Evolutionary conservation across 108 stramenopile genomes (phyloP), one percentile per base, ranked within the genome.

Genomic region (Parietichytrium sp.): DNA sequence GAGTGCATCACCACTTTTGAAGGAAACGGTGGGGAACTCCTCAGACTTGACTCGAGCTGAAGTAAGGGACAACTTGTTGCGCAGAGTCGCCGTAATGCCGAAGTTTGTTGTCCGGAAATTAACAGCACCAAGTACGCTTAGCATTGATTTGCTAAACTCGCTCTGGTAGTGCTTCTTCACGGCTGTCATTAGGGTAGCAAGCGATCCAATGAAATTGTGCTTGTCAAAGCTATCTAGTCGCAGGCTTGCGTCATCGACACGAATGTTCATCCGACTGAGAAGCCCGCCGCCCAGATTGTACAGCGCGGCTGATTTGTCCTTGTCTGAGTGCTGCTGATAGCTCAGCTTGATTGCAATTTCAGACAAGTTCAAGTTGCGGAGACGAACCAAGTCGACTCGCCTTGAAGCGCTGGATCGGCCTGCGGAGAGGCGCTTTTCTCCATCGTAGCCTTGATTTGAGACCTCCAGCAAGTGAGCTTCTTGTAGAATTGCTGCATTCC

Each of bases 321-420:
- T 72, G 61, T 72, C 61, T 16, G 10, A 42, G 1, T 72, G 61
- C 42, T 72, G 61, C 61, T 72, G 61, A 20, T 72, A 72, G 42
- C 61, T 72, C 13, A 72, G 3, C 13, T 42, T 10, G 42, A 72
- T 72, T 0, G 36, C 3, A 25, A 72, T 42, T 20, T 2, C 0
- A 10, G 61, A 72, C 13, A 72, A 45, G 38, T 45, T 6, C 29
- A 72, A 36, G 1, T 42, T 33, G 20, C 45, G 10, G 20, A 3
- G 23, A n/a, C 45, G 36, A 7, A 72, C 42, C 2, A 20, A 1
- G 61, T 72, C 45, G n/a, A n/a, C n/a, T n/a, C n/a, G n/a, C n/a
- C n/a, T n/a, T n/a, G n/a, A n/a, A n/a, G n/a, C n/a, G n/a, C n/a
- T n/a, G n/a, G n/a, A n/a, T n/a, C n/a, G n/a, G n/a, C n/a, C n/a